phyloP scores from a whole-genome alignment of 257 asterid species.

The Solanum bulbocastanum region DNA sequence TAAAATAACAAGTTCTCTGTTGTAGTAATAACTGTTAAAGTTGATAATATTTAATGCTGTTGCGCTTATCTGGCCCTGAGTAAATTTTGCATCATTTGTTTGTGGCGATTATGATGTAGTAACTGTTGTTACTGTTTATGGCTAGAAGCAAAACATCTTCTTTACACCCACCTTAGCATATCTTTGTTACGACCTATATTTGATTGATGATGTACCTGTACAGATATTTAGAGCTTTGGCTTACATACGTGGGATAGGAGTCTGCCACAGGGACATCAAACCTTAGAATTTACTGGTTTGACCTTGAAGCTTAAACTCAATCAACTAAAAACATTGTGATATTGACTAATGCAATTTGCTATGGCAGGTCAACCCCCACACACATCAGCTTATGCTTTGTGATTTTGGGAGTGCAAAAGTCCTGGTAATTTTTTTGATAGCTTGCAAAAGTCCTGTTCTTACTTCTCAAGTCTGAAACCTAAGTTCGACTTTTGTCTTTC shows the following conservation, averaged over 20 bases:
- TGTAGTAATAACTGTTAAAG: background rate
- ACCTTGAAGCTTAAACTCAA: background rate
- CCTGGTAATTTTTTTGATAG: conserved; percentile 26
- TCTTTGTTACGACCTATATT: background rate
- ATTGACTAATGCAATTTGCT: background rate
- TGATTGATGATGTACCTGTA: background rate
- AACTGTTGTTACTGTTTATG: background rate
- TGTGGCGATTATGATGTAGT: background rate
- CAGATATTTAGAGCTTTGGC: conserved; percentile 61
- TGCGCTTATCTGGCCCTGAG: background rate
- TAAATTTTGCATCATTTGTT: background rate
- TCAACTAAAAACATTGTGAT: background rate
- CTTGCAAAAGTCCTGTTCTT: background rate
- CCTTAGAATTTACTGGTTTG: conserved; percentile 64
- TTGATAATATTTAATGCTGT: background rate
- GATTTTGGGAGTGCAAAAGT: conserved; percentile 75
- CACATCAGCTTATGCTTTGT: conserved; percentile 59
- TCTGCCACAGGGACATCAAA: conserved; percentile 60
- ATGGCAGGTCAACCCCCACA: conserved; percentile 55
- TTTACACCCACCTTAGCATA: background rate
- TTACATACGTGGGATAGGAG: conserved; percentile 51
- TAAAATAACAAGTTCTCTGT: background rate
- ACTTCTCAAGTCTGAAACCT: background rate
- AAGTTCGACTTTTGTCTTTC: background rate
- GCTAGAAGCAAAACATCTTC: background rate